Evolutionary conservation across 305 asterid genomes (phyloP).

Genomic region (Fraxinus angustifolia): DNA sequence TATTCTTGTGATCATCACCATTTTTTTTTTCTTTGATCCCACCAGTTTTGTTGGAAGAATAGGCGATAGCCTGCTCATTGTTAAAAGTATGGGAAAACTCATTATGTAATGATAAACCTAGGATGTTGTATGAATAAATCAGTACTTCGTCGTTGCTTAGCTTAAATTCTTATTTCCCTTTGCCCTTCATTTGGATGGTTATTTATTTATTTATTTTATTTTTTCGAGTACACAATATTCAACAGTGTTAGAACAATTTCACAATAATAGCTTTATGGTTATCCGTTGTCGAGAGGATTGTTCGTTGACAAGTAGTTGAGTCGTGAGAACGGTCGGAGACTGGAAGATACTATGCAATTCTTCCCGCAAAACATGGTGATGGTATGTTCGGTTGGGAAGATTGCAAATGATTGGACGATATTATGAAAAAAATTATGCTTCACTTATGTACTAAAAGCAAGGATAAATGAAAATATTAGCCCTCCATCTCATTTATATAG

Average conservation of each 20-base stretch:
- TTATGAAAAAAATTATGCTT: not conserved
- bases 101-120: conserved; percentile 30
- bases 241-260: not conserved
- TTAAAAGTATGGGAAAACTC: conserved; percentile 22
- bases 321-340: not conserved
- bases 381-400: not conserved
- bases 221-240: not conserved
- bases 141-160: conserved; percentile 6
- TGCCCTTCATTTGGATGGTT: not conserved
- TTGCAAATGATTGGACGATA: not conserved
- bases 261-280: not conserved
- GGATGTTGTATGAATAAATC: conserved; percentile 30
- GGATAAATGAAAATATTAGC: not conserved
- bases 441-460: not conserved
- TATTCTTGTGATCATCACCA: conserved; percentile 28
- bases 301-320: not conserved
- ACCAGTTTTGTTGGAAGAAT: conserved; percentile 26
- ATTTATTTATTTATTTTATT: no score
- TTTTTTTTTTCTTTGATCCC: not conserved
- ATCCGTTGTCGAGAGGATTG: not conserved
- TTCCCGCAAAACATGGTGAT: not conserved
- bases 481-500: no score
- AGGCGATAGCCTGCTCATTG: conserved; percentile 8
- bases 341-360: not conserved
- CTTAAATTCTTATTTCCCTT: not conserved